Evolutionary conservation across 2,329 filamentous ascomycete species (phyloP), one percentile per base, ranked within the genome.

Genomic region (Sclerotinia sclerotiorum): DNA sequence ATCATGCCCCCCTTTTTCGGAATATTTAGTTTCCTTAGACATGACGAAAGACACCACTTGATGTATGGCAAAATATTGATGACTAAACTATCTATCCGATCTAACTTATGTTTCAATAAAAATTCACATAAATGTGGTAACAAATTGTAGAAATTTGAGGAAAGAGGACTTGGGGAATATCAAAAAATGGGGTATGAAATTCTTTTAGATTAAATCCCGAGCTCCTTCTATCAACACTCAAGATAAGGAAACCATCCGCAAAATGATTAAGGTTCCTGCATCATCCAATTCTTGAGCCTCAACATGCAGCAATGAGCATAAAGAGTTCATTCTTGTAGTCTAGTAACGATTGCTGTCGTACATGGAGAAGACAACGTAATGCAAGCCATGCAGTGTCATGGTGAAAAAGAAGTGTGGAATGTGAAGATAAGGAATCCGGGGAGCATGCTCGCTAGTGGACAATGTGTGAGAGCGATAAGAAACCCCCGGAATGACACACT

Each of bases 381-480:
- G n/a, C 27, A 49, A 62, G 27, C 58, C 58, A 49, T 24, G 44
- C 42, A 48, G 42, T 32, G 21, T 21, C 7, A 54, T 32, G 62
- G 46, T 65, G 5, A 44, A 44, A 55, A 32, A 19, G 32, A n/a
- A 21, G 29, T 62, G 24, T 46, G 65, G 56, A 52, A 60, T 46
- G 35, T 46, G 29, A 52, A 54, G 65, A 67, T 67, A 67, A 67
- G 56, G 19, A 52, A 62, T 67, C 46, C 15, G 65, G 46, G 55
- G 58, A 62, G 44, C 44, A 54, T 54, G 35, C 56, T 67, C 29
- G n/a, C 32, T 62, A 55, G 57, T 67, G 56, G 44, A 39, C 35
- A 64, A 32, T 24, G 32, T 52, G 7, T 39, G 39, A 10, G 10
- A 21, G 11, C 29, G 54, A 67, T 60, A 60, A 67, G 44, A 39